Evolutionary conservation across 2,329 filamentous ascomycete genomes (phyloP), one percentile per base, ranked within the genome.

Genomic region (Rutstroemia sp.): DNA sequence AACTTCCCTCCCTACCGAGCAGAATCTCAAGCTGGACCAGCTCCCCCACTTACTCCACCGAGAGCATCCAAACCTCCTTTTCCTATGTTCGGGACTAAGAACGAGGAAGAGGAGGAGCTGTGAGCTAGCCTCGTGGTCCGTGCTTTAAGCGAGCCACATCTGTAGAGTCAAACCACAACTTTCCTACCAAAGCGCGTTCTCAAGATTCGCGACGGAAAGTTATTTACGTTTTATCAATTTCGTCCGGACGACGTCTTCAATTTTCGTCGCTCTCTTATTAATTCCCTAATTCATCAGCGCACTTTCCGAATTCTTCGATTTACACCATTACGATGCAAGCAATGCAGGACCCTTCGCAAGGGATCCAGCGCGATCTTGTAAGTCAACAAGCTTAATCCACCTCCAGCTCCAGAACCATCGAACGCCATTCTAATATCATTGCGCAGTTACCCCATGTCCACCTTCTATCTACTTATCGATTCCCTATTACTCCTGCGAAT

Each of bases 401-500:
- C 46, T 52, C 39, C 25, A 37, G 30, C 37, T 58, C 37, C 57
- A 41, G 38, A 46, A 37, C 25, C 46, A 39, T 38, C 59, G 30
- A 56, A 42, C 21, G 5, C 21, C 25, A n/a, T 52, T 49, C 61
- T 64, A 53, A 64, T 55, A 16, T 48, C n/a, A 47, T 38, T 44
- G 38, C 41, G 34, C 49, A 67, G 65, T 64, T 64, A 61, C 61
- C 62, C 18, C 92, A 97, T 75, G 83, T 96, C 65, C 92, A 97
- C 71, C 83, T 96, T 60, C 78, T 96, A 62, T 96, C 91, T 49
- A 86, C 85, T 42, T 88, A 87, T 70, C 82, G 87, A 66, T 96
- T 92, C 72, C 88, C 92, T 2, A 74, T 82, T 59, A 82, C 88
- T 67, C 83, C 83, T 51, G 80, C 82, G 52, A 47, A 55, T 34